Conservation (phyloP, 2,329 filamentous ascomycete genomes). For the Colletotrichum chrysophilum region DNA sequence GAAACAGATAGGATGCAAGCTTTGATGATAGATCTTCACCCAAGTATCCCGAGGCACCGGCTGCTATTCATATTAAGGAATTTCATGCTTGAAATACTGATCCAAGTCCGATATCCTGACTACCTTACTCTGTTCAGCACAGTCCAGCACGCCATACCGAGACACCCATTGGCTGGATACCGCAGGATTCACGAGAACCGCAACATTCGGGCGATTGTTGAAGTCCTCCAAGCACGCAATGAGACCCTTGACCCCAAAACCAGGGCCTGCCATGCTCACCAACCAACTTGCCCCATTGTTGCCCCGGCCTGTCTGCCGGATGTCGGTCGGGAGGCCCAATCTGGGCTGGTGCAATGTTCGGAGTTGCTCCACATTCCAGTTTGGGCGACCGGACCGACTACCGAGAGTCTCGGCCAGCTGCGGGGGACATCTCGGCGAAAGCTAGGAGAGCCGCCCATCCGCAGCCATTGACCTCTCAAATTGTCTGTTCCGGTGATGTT, state of each 20-base stretch:
- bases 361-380: neutral
- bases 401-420: neutral
- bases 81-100: neutral
- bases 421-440: neutral
- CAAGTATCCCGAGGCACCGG: neutral
- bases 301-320: neutral
- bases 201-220: neutral
- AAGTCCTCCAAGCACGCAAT: slow-evolving; percentile 5
- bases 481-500: neutral
- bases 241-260: neutral
- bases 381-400: slow-evolving; percentile 12
- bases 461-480: neutral
- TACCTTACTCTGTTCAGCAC: neutral
- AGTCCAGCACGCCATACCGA: neutral
- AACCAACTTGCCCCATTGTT: neutral
- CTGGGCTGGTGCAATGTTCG: neutral
- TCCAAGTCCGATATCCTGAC: too few relatives aligned
- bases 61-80: neutral
- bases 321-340: slow-evolving; percentile 8
- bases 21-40: neutral
- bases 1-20: neutral
- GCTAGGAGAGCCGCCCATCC: neutral
- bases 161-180: neutral
- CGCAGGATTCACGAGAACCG: neutral
- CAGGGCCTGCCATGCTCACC: neutral